phyloP scores from a whole-genome alignment of 2,329 filamentous ascomycete species.

The Aspergillus sp. region DNA sequence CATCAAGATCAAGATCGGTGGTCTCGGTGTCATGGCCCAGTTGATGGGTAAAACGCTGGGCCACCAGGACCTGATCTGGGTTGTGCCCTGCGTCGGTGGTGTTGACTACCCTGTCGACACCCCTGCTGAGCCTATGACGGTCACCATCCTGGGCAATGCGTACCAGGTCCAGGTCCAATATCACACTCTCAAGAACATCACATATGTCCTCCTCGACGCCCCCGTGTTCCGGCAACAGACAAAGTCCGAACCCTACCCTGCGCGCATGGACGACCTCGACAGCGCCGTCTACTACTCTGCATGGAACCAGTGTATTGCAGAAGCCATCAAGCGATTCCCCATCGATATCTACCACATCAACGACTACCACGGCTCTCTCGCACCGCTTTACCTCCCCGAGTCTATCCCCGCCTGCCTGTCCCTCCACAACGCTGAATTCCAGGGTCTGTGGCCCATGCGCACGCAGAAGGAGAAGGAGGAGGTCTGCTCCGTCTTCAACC shows the following conservation, averaged over 20 bases:
- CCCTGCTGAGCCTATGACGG: conserved; percentile 60
- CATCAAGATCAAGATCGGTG: conserved; percentile 71
- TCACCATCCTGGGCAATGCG: conserved; percentile 60
- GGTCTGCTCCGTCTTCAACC: conserved; percentile 65
- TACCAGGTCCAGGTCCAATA: conserved; percentile 66
- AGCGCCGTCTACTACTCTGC: conserved; percentile 68
- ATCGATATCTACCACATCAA: conserved; percentile 68
- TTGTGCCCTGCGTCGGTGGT: conserved; percentile 63
- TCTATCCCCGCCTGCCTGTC: conserved; percentile 62
- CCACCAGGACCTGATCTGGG: conserved; percentile 66
- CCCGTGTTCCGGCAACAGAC: conserved; percentile 68
- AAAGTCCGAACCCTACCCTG: conserved; percentile 63
- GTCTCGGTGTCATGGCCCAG: conserved; percentile 69
- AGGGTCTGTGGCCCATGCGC: conserved; percentile 68
- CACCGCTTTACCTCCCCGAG: conserved; percentile 65
- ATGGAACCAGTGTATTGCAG: conserved; percentile 70
- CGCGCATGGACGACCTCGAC: conserved; percentile 69
- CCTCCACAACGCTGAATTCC: conserved; percentile 69
- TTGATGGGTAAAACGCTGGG: conserved; percentile 66
- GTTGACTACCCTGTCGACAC: conserved; percentile 64
- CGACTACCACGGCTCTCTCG: conserved; percentile 64
- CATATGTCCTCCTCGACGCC: conserved; percentile 66
- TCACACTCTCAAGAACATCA: conserved; percentile 64
- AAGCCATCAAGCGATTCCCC: conserved; percentile 62
- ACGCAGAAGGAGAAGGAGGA: conserved; percentile 61